A percentile compares a stretch with the other conserved stretches of the same genome.
Conservation (phyloP, 2,329 filamentous ascomycete genomes). For the Fusarium sp. region DNA sequence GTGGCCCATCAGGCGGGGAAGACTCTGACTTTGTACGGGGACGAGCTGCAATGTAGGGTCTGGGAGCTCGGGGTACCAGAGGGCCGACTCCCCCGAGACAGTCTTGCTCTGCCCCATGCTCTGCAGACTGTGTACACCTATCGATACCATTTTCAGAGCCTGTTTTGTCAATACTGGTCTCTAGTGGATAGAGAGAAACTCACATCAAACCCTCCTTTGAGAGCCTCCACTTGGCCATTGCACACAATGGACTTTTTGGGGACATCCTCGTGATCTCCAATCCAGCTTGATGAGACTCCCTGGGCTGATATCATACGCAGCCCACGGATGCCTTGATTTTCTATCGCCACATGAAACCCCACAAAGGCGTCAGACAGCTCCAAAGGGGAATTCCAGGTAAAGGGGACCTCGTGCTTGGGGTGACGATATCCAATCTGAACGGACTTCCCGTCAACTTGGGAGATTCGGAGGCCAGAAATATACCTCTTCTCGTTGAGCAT, state of each 20-base stretch:
- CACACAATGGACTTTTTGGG: conserved; percentile 1
- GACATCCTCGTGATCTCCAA: conserved; percentile 4
- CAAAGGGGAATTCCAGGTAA: not conserved
- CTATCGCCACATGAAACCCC: conserved; percentile 13
- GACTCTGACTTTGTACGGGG: not conserved
- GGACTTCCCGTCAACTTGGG: not conserved
- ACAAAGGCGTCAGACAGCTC: not conserved
- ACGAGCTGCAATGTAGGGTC: conserved; percentile 4
- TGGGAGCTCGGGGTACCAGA: conserved; percentile 14
- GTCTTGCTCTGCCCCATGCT: not conserved
- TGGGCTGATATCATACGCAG: not conserved
- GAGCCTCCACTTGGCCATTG: not conserved
- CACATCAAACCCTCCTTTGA: conserved; percentile 12
- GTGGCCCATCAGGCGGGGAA: not conserved
- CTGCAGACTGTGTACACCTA: not conserved
- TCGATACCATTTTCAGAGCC: conserved; percentile 13
- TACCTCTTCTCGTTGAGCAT: not conserved
- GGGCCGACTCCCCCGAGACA: not conserved
- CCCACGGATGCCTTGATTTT: conserved; percentile 6
- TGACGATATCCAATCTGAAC: conserved; percentile 6
- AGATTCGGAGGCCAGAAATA: conserved; percentile 9
- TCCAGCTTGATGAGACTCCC: not conserved
- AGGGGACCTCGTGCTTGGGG: not conserved
- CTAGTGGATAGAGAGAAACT: not conserved
- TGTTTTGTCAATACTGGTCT: not conserved